Evolutionary conservation across 495 filamentous ascomycete genomes (phyloP), one percentile per base, ranked within the genome.

Genomic region (Hyaloscypha finlandica): DNA sequence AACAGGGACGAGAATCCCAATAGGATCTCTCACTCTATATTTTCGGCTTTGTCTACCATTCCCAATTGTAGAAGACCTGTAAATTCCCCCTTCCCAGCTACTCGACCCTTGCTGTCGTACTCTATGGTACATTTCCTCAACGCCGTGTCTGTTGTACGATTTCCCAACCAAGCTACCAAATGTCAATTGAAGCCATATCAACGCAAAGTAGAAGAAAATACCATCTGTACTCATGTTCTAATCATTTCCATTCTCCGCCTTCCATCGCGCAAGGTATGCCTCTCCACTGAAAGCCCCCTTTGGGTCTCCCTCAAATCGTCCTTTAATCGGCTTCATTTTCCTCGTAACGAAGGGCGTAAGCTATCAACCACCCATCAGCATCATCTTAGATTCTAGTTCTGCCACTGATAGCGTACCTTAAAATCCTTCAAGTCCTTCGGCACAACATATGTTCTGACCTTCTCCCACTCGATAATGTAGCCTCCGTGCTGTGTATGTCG

Each of bases 401-500:
- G 32, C 19, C 51, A 54, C 2, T 8, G 19, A 8, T 31, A 20
- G 71, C 83, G 37, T 74, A 96, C 94, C 81, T 90, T 90, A 79
- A 90, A 96, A 12, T 79, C 79, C 5, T 81, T 79, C 65, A 97
- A 72, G 20, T 81, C 79, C 54, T 87, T 77, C 4, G 94, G 93
- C 57, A 89, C 89, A 25, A 91, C 89, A 77, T 96, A 99, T 16
- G 92, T 96, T 74, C 95, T 90, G 67, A 97, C 92, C 78, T 95
- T 97, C 29, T 80, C 71, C 84, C 85, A 94, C 65, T 97, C 89
- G 71, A 97, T 88, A 9, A 88, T 75, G 77, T 93, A 99, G 37
- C 88, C 88, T 75, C 94, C 94, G 77, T 89, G 85, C 75, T 91
- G 92, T 22, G 92, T 93, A 78, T 97, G 94, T 37, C 81, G 76